phyloP scores from a whole-genome alignment of 2,329 filamentous ascomycete genomes.

The Beauveria asiatica region DNA sequence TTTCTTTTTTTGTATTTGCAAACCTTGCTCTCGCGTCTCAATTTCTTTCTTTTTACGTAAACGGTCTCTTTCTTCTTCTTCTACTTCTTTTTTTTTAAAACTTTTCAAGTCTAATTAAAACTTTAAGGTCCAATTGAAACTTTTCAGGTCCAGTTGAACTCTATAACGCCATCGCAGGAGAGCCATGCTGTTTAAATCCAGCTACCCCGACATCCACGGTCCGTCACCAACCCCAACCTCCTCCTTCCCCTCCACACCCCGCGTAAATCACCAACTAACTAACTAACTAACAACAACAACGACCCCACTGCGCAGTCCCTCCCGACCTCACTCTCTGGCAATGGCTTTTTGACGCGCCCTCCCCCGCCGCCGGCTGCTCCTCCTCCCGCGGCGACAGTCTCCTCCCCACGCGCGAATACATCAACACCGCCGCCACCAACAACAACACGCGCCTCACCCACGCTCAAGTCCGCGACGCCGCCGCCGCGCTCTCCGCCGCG shows the following conservation, averaged over 20 bases:
- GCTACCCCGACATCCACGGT: conserved; percentile 9
- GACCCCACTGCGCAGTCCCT: not conserved
- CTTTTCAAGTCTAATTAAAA: too few relatives aligned
- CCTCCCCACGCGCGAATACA: not conserved
- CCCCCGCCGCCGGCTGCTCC: not conserved
- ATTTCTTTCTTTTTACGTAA: too few relatives aligned
- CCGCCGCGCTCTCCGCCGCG: not conserved
- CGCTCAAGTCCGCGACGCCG: not conserved
- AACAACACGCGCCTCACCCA: not conserved
- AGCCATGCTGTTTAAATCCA: conserved; percentile 9
- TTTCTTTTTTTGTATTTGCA: not conserved
- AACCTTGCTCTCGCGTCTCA: too few relatives aligned
- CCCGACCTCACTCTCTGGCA: conserved; percentile 5
- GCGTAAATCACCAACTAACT: not conserved
- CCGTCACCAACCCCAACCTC: not conserved
- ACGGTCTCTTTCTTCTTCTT: too few relatives aligned
- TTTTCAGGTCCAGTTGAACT: not conserved
- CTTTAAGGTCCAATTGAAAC: too few relatives aligned
- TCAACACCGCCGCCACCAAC: not conserved
- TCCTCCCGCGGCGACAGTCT: not conserved
- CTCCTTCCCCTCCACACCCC: not conserved
- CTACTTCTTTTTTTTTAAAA: not conserved
- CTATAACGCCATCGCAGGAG: not conserved
- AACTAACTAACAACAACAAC: not conserved
- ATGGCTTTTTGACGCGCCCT: conserved; percentile 4